Base-by-base conservation (phyloP, 1,284 basidiomycete genomes). In the Tremellales sp. region DNA sequence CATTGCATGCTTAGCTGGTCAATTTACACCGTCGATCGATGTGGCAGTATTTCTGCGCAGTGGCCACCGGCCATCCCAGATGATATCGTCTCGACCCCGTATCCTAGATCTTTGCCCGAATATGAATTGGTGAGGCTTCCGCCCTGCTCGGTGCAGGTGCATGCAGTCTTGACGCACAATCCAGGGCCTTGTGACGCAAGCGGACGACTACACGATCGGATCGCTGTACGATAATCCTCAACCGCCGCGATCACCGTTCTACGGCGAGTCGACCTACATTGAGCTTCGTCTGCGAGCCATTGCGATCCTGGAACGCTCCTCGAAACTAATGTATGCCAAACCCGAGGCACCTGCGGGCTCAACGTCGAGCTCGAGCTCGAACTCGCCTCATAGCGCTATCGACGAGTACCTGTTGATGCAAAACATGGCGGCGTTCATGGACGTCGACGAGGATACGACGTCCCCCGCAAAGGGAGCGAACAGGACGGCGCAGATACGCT, bases 241-340 rank as follows among this genome's bases (percentile, higher is more conserved):
- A 25, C 9, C 24, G 18, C 22, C 38, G 29, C 24, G 35, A 18
- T 47, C 56, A 3, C 57, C 55, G 0, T 49, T 48, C 34, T 52
- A 60, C 40, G 42, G 48, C n/a, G 59, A 61, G 9, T 47, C 50
- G 13, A 57, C 56, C 12, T 22, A 48, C n/a, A 47, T 50, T 25
- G 57, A 56, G 3, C 41, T 66, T 16, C 58, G 57, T n/a, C 40
- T 66, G 6, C 57, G 60, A 3, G 53, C 54, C 6, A 38, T 70
- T 9, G 41, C 52, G 6, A 50, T 66, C 7, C 53, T 68, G 22
- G 65, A 70, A 19, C 50, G 60, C 31, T 44, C 65, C 3, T 61
- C 56, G 13, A 68, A 68, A 40, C 49, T 70, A 22, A 65, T 65
- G 58, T 68, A 66, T 43, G 54, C 59, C n/a, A 41, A 54, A 5